Base-by-base conservation (phyloP, 139 green algal genomes). In the Penium margaritaceum region DNA sequence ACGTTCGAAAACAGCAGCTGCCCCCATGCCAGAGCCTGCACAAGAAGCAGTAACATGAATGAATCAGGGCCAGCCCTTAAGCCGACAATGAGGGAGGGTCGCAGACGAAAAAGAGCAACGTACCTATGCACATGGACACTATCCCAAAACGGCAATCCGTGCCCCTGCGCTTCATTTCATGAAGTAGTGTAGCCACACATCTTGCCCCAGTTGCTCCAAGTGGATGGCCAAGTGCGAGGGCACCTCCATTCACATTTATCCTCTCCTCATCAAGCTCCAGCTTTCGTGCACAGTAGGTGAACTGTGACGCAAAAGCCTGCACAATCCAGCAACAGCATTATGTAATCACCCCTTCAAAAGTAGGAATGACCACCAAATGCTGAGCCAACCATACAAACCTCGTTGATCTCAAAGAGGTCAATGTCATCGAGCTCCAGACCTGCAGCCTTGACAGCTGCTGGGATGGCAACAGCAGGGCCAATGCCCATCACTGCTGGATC, bases 111-210 rank as follows among this genome's bases (percentile, higher is more conserved):
- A n/a, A n/a, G n/a, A n/a, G n/a, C n/a, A n/a, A 75, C 24, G 74
- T 89, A 51, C 94, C 94, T 68, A 99, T 98, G 88, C 94, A 99
- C 94, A 98, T 98, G 44, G 86, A 92, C 9, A 98, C 90, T 0
- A 98, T 87, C 35, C 94, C 94, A 81, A 95, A 97, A 46, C 92
- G 87, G 1, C 90, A 89, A 5, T 69, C 83, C 32, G 84, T 84
- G 35, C 94, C 93, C 5, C 91, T 83, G 29, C 88, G 81, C 37
- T 79, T 67, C 92, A 99, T 96, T 84, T 98, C 94, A 47, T 97
- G 88, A 75, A 97, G 83, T 66, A 99, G 87, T 29, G 93, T 97
- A 47, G 93, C 94, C 3, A 91, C 93, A 84, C 89, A 90, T 32
- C 91, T 83, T 37, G 83, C 83, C 7, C 78, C 81, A 57, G 67